These are phyloP conservation scores for Podospora tetraspora DNA, from an alignment of 495 filamentous ascomycete species.

Conservation along the genomic window DNA sequence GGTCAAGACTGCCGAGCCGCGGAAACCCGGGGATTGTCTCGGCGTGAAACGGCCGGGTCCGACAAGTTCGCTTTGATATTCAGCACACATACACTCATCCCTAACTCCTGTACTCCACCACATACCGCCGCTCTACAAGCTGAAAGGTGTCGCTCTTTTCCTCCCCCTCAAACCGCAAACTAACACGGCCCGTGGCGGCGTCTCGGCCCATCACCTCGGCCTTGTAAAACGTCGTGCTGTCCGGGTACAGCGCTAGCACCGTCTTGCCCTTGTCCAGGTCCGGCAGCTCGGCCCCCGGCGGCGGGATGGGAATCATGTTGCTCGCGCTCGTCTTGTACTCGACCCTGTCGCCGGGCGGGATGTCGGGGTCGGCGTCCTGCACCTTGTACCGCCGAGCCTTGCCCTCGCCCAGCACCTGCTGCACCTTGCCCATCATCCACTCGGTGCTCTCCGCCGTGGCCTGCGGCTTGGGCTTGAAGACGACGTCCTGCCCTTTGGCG, in stretches of 20 bases:
- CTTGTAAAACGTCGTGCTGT: conserved; percentile 95
- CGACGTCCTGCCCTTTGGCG: conserved; percentile 71
- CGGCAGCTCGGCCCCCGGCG: conserved; percentile 49
- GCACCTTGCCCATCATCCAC: conserved; percentile 88
- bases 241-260: conserved; percentile 78
- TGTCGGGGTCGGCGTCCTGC: conserved; percentile 85
- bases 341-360: conserved; percentile 59
- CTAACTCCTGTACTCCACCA: conserved; percentile 59
- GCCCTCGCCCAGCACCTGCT: conserved; percentile 76
- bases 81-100: conserved; percentile 7
- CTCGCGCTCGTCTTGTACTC: conserved; percentile 74
- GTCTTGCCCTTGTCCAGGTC: conserved; percentile 73
- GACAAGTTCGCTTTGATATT: too few species aligned
- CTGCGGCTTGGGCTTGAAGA: conserved; percentile 75
- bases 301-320: conserved; percentile 73
- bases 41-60: neutral
- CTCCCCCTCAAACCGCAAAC: conserved; percentile 79
- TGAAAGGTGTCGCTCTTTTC: conserved; percentile 74
- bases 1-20: neutral
- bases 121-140: conserved; percentile 71
- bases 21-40: neutral
- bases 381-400: conserved; percentile 90
- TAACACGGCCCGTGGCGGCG: conserved; percentile 42
- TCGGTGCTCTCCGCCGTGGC: conserved; percentile 62
- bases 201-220: conserved; percentile 83